Conservation (phyloP, 2,329 filamentous ascomycete genomes). For the Colletotrichum spinosum region DNA sequence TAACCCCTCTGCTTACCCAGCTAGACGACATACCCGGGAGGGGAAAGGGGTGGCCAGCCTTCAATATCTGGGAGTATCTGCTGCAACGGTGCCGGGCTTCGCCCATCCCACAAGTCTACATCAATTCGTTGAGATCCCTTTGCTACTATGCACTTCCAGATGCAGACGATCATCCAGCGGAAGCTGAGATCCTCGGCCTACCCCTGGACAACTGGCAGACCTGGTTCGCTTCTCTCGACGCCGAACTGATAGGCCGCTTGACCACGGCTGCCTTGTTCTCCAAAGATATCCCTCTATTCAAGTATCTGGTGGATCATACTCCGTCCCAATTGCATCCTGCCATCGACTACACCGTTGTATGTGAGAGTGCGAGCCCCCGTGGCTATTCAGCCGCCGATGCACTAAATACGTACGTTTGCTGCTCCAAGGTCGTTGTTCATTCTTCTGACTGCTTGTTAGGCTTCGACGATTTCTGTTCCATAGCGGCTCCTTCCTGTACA, state of each 20-base stretch:
- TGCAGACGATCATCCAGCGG: background rate
- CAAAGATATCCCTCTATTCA: slow-evolving; percentile 4
- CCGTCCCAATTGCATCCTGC: slow-evolving; percentile 1
- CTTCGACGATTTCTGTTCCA: slow-evolving; percentile 21
- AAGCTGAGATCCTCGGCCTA: slow-evolving; percentile 12
- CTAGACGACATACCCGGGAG: slow-evolving; percentile 13
- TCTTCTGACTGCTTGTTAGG: slow-evolving; percentile 5
- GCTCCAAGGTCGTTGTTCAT: background rate
- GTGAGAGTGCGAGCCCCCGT: slow-evolving; percentile 3
- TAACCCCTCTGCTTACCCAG: slow-evolving; percentile 22
- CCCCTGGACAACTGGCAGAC: slow-evolving; percentile 2
- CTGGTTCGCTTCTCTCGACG: slow-evolving; percentile 11
- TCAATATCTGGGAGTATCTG: slow-evolving; percentile 25
- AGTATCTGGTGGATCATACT: background rate
- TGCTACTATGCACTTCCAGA: slow-evolving; percentile 13
- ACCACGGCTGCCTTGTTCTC: slow-evolving; percentile 8
- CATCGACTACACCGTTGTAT: slow-evolving; percentile 21
- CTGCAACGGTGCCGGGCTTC: slow-evolving; percentile 18
- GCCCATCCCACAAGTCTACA: background rate
- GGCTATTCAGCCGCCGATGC: slow-evolving; percentile 7
- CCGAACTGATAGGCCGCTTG: slow-evolving; percentile 19
- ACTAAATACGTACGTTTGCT: slow-evolving; percentile 13
- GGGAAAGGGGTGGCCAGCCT: background rate
- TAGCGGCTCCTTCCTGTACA: slow-evolving; percentile 17
- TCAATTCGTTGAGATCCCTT: background rate